A percentile compares a stretch with the other conserved stretches of the same genome.
phyloP scores from a whole-genome alignment of 257 asterid genomes.

The Mentha longifolia region DNA sequence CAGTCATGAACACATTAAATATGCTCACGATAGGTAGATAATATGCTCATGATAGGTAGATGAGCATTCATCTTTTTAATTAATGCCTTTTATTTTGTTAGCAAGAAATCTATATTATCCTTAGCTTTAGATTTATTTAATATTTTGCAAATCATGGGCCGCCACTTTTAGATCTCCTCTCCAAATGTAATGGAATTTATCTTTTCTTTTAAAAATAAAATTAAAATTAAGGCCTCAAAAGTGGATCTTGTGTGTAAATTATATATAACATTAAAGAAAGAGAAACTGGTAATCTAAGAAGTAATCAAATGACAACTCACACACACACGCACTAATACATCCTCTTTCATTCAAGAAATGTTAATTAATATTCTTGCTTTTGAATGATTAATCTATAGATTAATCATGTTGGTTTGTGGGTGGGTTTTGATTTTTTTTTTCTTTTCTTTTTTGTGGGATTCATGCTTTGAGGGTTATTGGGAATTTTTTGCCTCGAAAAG shows the following conservation, averaged over 20 bases:
- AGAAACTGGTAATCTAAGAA: slow-evolving; percentile 2
- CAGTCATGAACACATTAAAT: too few species aligned
- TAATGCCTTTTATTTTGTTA: neutral
- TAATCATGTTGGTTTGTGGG: slow-evolving; percentile 40
- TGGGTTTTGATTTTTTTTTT: slow-evolving; percentile 23
- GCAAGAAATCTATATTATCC: neutral
- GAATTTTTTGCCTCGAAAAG: slow-evolving; percentile 62
- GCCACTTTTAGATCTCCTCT: neutral
- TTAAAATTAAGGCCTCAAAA: slow-evolving; percentile 5
- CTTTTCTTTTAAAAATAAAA: too few species aligned
- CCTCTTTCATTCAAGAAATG: slow-evolving; percentile 9
- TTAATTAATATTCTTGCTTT: slow-evolving; percentile 25
- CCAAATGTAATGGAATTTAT: neutral
- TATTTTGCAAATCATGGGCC: neutral
- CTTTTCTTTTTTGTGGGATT: slow-evolving; percentile 30
- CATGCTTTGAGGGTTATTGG: slow-evolving; percentile 47
- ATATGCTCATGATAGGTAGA: too few species aligned
- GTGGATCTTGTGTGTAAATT: neutral
- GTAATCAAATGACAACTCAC: neutral
- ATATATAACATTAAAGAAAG: slow-evolving; percentile 4
- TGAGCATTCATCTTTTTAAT: neutral
- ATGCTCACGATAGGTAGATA: too few species aligned
- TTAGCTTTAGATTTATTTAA: too few species aligned
- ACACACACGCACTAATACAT: slow-evolving; percentile 8
- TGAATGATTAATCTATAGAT: slow-evolving; percentile 31